Conservation (phyloP, 2,329 filamentous ascomycete genomes). For the Hypocrella siamensis region DNA sequence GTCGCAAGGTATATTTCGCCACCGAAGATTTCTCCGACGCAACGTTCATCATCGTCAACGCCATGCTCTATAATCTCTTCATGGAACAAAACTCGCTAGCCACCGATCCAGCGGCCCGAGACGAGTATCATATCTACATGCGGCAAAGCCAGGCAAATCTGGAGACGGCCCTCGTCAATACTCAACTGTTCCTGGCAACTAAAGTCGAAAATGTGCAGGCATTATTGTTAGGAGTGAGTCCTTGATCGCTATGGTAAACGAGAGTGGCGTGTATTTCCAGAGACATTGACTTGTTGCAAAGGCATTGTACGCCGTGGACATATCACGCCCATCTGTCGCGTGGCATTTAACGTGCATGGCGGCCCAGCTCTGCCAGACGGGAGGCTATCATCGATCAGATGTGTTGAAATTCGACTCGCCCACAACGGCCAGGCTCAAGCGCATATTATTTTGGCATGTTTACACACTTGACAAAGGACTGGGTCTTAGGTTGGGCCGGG, state of each 20-base stretch:
- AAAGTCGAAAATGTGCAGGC: constrained; percentile 40
- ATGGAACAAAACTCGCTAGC: constrained; percentile 26
- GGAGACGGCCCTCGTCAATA: constrained; percentile 31
- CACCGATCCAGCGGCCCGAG: constrained; percentile 14
- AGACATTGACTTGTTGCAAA: constrained; percentile 12
- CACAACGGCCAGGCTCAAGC: constrained; percentile 18
- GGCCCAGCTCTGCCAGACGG: constrained; percentile 42
- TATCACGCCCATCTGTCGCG: constrained; percentile 45
- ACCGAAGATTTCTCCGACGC: constrained; percentile 34
- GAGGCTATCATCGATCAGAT: constrained; percentile 41
- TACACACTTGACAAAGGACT: constrained; percentile 45
- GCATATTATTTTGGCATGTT: constrained; percentile 30
- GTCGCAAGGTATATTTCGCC: constrained; percentile 33
- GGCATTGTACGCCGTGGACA: constrained; percentile 46
- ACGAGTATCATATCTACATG: constrained; percentile 22
- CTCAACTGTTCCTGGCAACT: constrained; percentile 40
- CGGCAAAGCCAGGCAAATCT: constrained; percentile 30
- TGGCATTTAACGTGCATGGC: constrained; percentile 47
- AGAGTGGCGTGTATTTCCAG: too few relatives aligned
- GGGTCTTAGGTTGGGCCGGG: constrained; percentile 41
- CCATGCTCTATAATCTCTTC: constrained; percentile 32
- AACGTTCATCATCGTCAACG: constrained; percentile 33
- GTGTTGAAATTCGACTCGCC: constrained; percentile 17
- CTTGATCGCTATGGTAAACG: background rate
- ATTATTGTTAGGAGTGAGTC: constrained; percentile 39